Base-by-base conservation (phyloP, 1,284 basidiomycete species). In the Cutaneotrichosporon sp. region DNA sequence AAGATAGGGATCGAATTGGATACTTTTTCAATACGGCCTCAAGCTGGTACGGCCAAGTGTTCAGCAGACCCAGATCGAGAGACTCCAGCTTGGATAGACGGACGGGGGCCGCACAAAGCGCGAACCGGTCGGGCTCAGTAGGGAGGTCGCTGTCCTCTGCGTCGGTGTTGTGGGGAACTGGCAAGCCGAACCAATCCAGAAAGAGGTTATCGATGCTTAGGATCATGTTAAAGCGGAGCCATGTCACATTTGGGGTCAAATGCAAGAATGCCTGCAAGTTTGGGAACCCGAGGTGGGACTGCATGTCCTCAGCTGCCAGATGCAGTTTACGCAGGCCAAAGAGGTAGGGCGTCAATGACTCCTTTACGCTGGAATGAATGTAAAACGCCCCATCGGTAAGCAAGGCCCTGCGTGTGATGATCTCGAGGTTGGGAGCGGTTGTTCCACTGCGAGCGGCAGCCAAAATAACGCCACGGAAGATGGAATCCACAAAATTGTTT, bases 191-290 rank as follows among this genome's bases (percentile, higher is more conserved):
- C 46, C 47, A 54, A 7, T 17, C 13, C 33, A 50, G 18, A 34
- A 47, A 35, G 1, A 15, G 3, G 23, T 10, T 17, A 4, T 14
- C 15, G 4, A 17, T 8, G 21, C 10, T 14, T n/a, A n/a, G 20
- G 5, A 34, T 14, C 10, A 34, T 13, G 46, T 58, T 58, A 18
- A 58, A n/a, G 18, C 56, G 51, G 9, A 58, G 49, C 41, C 44
- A 49, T 0, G 21, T 23, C 13, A 54, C 17, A 39, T 58, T 55
- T 8, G 50, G 53, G 22, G 38, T 43, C 30, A 39, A n/a, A 4
- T 26, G 34, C 8, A 58, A 21, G 18, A 54, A 51, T 13, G n/a
- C 7, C 12, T 21, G 21, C 7, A 58, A 42, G 23, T 40, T 45
- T n/a, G 43, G 43, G 8, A 34, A 17, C 12, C 18, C 17, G n/a